Evolutionary conservation across 2,329 filamentous ascomycete genomes (phyloP).

Genomic region (Fusarium xylarioides): DNA sequence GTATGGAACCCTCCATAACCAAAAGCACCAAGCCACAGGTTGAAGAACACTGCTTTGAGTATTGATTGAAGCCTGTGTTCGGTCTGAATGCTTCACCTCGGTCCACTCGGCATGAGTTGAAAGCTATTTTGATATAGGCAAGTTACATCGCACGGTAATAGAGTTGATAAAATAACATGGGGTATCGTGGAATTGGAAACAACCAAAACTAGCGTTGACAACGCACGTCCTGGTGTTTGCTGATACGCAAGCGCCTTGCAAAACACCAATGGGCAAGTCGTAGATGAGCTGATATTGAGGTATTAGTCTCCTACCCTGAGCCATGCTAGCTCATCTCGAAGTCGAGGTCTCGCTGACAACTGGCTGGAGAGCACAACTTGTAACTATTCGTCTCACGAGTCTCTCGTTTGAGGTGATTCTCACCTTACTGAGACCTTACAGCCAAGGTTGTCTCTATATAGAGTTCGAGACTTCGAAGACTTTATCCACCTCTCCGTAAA

Average conservation of each 20-base stretch:
- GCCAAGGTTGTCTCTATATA: neutral
- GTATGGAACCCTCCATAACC: conserved; percentile 6
- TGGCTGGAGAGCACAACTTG: neutral
- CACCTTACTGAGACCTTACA: neutral
- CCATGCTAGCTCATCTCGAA: conserved; percentile 12
- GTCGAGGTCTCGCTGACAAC: conserved; percentile 4
- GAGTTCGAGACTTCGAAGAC: neutral
- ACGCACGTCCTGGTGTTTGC: conserved; percentile 11
- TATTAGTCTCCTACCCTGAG: conserved; percentile 25
- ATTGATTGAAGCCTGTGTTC: neutral
- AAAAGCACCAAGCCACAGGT: conserved; percentile 17
- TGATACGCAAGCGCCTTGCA: conserved; percentile 21
- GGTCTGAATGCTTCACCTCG: conserved; percentile 2
- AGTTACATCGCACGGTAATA: conserved; percentile 29
- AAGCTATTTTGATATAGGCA: conserved; percentile 12
- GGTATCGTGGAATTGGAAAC: neutral
- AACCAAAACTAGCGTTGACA: conserved; percentile 25
- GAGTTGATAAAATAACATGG: conserved; percentile 20
- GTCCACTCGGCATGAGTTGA: conserved; percentile 1
- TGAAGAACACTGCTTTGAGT: neutral
- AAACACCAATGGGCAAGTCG: conserved; percentile 29
- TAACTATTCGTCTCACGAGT: conserved; percentile 1
- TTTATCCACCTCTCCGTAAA: neutral
- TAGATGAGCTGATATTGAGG: conserved; percentile 11
- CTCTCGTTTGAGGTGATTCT: neutral